These are phyloP conservation scores for Fraxinus albicans DNA, from an alignment of 305 asterid genomes.

Conservation along the genomic window DNA sequence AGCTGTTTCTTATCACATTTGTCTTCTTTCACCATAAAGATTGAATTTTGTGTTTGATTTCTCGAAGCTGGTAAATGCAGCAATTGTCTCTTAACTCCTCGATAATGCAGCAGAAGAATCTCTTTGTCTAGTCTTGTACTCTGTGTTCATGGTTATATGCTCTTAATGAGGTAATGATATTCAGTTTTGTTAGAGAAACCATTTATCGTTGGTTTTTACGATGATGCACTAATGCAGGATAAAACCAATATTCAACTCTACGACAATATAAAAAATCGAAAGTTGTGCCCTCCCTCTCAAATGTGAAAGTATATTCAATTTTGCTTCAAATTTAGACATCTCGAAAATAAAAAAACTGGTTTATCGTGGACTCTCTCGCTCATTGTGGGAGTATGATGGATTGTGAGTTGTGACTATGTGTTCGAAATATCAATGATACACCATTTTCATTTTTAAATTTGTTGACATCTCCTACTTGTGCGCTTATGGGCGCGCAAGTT, in stretches of 20 bases:
- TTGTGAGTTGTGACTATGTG: background rate
- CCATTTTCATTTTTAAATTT: background rate
- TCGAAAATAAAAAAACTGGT: background rate
- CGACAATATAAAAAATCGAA: background rate
- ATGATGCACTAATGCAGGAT: background rate
- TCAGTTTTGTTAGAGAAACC: background rate
- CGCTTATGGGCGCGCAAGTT: background rate
- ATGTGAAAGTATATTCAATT: background rate
- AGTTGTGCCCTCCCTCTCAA: background rate
- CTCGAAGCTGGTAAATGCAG: constrained; percentile 34
- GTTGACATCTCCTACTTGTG: constrained; percentile 20
- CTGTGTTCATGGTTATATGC: background rate
- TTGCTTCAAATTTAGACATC: constrained; percentile 1
- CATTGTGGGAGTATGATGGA: background rate
- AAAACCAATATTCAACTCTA: background rate
- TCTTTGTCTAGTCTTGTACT: background rate
- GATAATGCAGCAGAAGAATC: constrained; percentile 13
- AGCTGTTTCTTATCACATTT: constrained; percentile 5
- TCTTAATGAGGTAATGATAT: background rate
- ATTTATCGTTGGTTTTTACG: background rate
- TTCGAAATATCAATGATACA: background rate
- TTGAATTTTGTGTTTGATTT: constrained; percentile 32
- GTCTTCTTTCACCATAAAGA: constrained; percentile 18
- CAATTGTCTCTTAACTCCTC: constrained; percentile 25
- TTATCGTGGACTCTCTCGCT: background rate